Base-by-base conservation (phyloP, 2,329 filamentous ascomycete species). In the Aspergillus fumigatiaffinis region DNA sequence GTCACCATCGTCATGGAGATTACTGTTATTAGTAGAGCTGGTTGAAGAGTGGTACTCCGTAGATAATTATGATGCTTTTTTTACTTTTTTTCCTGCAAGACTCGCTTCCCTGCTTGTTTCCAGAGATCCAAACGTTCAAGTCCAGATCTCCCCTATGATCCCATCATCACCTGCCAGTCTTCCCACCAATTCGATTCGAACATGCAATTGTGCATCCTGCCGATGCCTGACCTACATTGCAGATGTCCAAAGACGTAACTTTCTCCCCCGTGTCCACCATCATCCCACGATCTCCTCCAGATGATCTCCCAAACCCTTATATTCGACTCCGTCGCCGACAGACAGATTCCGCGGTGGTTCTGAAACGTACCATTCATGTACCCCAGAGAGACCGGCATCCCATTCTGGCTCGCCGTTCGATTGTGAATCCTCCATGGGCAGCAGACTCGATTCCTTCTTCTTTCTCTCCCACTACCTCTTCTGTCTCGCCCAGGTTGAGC, bases 271-370 rank as follows among this genome's bases (percentile, higher is more conserved):
- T 53, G 48, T 42, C 51, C 17, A 21, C 56, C 54, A 50, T 51
- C 42, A 55, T 41, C 58, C 51, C 51, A 50, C 29, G 38, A 44
- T 54, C 51, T 56, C 23, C 44, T 25, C 44, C 21, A 17, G 8
- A 47, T 5, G 44, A 47, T 23, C 21, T 7, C 14, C 21, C 21
- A 14, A 12, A n/a, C 25, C 5, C 12, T 47, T 23, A 23, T 47
- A 51, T 50, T 44, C 35, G 42, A 56, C 57, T 57, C 52, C 59
- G 49, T 38, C 60, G 61, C 49, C 60, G 63, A 46, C 62, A 65
- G 54, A 65, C 63, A 46, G 63, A 61, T 41, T 65, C 60, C 32
- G 61, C 60, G 46, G 55, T 61, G 20, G 20, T 51, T 41, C 35
- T 51, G 49, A 51, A 60, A 51, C 60, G 52, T 53, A 52, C 53